Evolutionary conservation across 768 basidiomycete species (phyloP), one percentile per base, ranked within the genome.

Genomic region (Pholiota microspora): DNA sequence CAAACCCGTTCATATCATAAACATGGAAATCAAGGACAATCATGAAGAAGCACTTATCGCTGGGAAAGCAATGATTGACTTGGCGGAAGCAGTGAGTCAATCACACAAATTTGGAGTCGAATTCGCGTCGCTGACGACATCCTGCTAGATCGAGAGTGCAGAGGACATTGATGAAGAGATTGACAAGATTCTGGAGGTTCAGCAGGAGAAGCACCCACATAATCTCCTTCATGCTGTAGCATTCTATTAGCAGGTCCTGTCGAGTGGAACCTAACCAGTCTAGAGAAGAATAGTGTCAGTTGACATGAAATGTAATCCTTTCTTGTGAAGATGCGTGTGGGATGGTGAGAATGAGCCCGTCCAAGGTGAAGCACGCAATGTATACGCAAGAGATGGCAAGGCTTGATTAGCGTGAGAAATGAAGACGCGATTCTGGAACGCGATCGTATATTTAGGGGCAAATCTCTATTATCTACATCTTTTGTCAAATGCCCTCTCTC

Each of bases 1-100:
- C 73, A 87, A 87, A 56, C 90, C 95, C 1, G 94, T 98, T 15
- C 97, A 99, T 70, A 70, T 99, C 38, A 92, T 99, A 65, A 99
- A 99, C 71, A 83, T 98, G 57, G 97, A 99, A 67, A 98, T 98
- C 72, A 97, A 92, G 75, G 97, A 99, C 72, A 98, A 97, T 66
- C 95, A 98, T 63, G 97, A 98, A 77, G 97, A 99, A 71, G 97
- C 97, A 0, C 77, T 89, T 45, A 93, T 98, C 59, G 97, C 97
- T 23, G 96, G 97, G 15, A 92, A 87, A 69, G 94, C 96, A 2
- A 94, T 98, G 67, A 76, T 98, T 25, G 95, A 96, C 64, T 76
- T 99, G 18, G 94, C 93, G 7, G 77, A 84, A 45, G 89, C 94
- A 51, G 96, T 97, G 64, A 73, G 92, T 78, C 15, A 27, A 15